phyloP scores from a whole-genome alignment of 2,329 filamentous ascomycete genomes.

The Colletotrichum shisoi region DNA sequence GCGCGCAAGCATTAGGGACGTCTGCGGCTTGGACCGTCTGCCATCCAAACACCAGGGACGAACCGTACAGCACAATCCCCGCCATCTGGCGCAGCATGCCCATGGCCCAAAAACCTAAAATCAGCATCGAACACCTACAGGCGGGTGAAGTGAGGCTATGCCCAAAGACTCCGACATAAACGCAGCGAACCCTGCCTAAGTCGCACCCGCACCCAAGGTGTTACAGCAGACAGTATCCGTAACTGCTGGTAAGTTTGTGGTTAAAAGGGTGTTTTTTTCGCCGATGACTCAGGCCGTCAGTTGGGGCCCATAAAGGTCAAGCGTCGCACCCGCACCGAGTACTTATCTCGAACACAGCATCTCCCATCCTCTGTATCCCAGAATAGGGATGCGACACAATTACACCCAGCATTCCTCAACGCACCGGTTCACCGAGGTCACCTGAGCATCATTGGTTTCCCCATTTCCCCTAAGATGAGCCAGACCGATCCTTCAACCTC shows the following conservation, averaged over 20 bases:
- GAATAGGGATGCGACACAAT: constrained; percentile 13
- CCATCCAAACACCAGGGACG: constrained; percentile 14
- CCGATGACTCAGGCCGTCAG: too few relatives aligned
- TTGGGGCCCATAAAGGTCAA: too few relatives aligned
- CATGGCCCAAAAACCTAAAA: not conserved
- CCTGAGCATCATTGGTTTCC: not conserved
- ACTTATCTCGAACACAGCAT: constrained; percentile 2
- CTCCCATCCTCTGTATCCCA: not conserved
- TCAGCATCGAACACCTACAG: not conserved
- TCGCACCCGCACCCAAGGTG: not conserved
- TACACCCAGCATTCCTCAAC: constrained; percentile 22
- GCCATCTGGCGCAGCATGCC: not conserved
- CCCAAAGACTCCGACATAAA: not conserved
- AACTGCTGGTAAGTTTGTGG: too few relatives aligned
- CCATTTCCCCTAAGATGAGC: constrained; percentile 2
- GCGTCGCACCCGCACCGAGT: not conserved
- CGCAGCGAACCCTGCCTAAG: not conserved
- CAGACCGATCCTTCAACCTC: not conserved
- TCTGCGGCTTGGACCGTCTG: constrained; percentile 34
- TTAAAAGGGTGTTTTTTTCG: too few relatives aligned
- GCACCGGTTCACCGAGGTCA: not conserved
- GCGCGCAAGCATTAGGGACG: not conserved
- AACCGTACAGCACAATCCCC: constrained; percentile 7
- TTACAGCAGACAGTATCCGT: too few relatives aligned
- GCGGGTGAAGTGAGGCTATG: too few relatives aligned